These are phyloP conservation scores for Fusarium falciforme DNA, from an alignment of 2,329 filamentous ascomycete species.

Conservation along the genomic window DNA sequence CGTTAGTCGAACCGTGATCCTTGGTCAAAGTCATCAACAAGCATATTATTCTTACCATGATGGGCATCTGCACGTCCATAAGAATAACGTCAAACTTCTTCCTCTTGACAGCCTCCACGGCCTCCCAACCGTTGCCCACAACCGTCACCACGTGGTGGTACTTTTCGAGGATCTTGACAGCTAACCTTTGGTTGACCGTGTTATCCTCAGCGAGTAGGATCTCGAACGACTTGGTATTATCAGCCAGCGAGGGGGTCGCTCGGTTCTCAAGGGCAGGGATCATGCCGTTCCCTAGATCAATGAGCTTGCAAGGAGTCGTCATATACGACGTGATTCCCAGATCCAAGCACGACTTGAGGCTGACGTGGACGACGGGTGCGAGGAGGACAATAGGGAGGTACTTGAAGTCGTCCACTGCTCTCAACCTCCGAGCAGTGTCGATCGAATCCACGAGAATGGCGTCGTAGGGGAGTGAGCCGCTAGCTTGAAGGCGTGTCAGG, in stretches of 20 bases:
- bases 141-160: constrained; percentile 94
- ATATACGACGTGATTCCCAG: constrained; percentile 99
- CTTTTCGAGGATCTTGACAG: constrained; percentile 96
- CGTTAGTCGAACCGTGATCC: constrained; percentile 48
- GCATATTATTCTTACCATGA: constrained; percentile 77
- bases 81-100: constrained; percentile 96
- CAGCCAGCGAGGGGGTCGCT: constrained; percentile 88
- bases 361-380: constrained; percentile 89
- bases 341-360: constrained; percentile 91
- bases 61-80: constrained; percentile 99
- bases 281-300: constrained; percentile 96
- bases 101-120: constrained; percentile 90
- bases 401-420: constrained; percentile 94
- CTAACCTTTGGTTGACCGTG: constrained; percentile 93
- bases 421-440: constrained; percentile 85
- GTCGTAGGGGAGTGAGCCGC: constrained; percentile 80
- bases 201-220: constrained; percentile 97
- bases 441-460: constrained; percentile 97
- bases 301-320: constrained; percentile 94
- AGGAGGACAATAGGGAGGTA: constrained; percentile 96
- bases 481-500: constrained; percentile 64
- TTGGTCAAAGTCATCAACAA: background rate
- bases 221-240: constrained; percentile 95
- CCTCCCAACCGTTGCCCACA: constrained; percentile 93
- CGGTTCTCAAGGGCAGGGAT: constrained; percentile 94